A percentile compares a stretch with the other conserved stretches of the same genome.
Evolutionary conservation across 2,329 filamentous ascomycete genomes (phyloP).

Genomic region (Clarireedia homoeocarpa): DNA sequence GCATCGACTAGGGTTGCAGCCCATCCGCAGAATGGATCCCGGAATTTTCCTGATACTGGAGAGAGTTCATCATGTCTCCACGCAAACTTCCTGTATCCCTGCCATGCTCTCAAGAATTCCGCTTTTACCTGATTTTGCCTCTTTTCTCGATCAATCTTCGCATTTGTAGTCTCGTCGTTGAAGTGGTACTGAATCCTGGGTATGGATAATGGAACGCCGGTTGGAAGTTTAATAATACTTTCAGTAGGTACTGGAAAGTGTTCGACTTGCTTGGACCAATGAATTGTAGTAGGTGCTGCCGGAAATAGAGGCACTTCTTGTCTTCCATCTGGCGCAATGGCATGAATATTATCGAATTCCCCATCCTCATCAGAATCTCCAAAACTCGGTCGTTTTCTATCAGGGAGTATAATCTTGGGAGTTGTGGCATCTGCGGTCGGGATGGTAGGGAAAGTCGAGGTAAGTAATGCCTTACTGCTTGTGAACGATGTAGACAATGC

Average conservation of each 20-base stretch:
- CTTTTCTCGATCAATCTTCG: slow-evolving; percentile 53
- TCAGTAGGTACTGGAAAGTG: slow-evolving; percentile 67
- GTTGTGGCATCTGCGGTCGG: slow-evolving; percentile 11
- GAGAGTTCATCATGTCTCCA: slow-evolving; percentile 82
- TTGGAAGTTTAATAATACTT: slow-evolving; percentile 69
- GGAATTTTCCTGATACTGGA: slow-evolving; percentile 59
- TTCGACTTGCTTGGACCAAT: slow-evolving; percentile 70
- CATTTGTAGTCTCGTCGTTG: slow-evolving; percentile 51
- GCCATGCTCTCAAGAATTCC: slow-evolving; percentile 73
- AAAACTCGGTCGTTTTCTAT: slow-evolving; percentile 18
- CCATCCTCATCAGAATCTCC: slow-evolving; percentile 11
- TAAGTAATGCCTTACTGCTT: background rate
- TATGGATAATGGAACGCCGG: slow-evolving; percentile 59
- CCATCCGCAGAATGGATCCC: slow-evolving; percentile 87
- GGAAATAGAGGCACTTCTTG: slow-evolving; percentile 18
- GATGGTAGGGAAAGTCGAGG: background rate
- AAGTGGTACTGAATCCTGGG: slow-evolving; percentile 73
- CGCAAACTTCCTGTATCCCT: slow-evolving; percentile 69
- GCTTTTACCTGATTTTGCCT: slow-evolving; percentile 61
- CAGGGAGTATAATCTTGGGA: slow-evolving; percentile 21
- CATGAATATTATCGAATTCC: slow-evolving; percentile 19
- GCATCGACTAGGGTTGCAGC: slow-evolving; percentile 79
- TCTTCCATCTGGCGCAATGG: slow-evolving; percentile 23
- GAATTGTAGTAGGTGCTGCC: slow-evolving; percentile 33
- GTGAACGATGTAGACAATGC: background rate